Base-by-base conservation (phyloP, 202 grass and related monocot species). In the Bolboschoenoplectus hybrid region DNA sequence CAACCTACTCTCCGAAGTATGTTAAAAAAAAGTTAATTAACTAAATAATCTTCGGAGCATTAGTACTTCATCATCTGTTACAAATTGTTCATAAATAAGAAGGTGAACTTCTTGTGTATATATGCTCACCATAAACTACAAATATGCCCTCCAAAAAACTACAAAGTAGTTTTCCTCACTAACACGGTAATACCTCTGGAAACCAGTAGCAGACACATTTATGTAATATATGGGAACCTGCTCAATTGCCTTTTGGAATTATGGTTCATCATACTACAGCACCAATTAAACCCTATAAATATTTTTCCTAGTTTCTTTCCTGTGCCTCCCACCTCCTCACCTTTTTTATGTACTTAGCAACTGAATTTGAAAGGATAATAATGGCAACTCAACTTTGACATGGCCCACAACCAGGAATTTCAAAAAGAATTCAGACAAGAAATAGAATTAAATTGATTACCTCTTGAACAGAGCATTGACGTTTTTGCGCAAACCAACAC, bases 391-490 rank as follows among this genome's bases (percentile, higher is more conserved):
- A 63, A 62, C 34, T 63, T 63, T 45, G 49, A 9, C 34, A 63
- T 12, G 61, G 61, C 16, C 70, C 36, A 16, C 5, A 81, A 63
- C 3, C 40, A 17, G 8, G 32, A 50, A 50, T 50, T 11, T 74
- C 3, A 74, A 66, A 82, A 82, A 1, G 3, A 60, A 34, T 17
- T 9, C 10, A 53, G 43, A 32, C 26, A 44, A 45, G 4, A 58
- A 1, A 79, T 19, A 41, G 9, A 26, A 84, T 6, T 12, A 67
- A 12, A 17, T 14, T 51, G 50, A 66, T 43, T 79, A 91, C 95
- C 95, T 94, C 83, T 74, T 91, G 53, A 87, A 84, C 61, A 97
- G 45, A 67, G 52, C 84, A 85, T 87, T 93, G 74, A 97, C 69
- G 50, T 93, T 88, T 71, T 88, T 67, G 5, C 66, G 67, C 64